Evolutionary conservation across 805 yeast genomes (phyloP).

Genomic region (Saccharomycopsis amapae): DNA sequence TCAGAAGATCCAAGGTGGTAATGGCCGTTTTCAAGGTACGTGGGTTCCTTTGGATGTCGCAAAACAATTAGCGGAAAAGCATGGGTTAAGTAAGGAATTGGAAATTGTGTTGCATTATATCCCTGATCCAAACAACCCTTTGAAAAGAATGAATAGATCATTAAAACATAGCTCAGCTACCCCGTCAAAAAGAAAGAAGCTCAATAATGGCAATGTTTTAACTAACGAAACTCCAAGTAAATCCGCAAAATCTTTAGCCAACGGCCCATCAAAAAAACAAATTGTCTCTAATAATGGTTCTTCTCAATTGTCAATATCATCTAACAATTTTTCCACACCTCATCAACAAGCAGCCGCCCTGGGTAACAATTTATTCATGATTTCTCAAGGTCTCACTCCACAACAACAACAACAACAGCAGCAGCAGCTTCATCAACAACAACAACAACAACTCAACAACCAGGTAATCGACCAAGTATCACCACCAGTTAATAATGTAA

Average conservation of each 20-base stretch:
- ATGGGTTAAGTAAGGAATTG: constrained; percentile 44
- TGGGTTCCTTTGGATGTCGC: constrained; percentile 76
- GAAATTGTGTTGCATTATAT: constrained; percentile 47
- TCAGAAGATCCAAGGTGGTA: constrained; percentile 80
- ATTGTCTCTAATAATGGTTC: too few species aligned
- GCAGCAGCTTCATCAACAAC: too few species aligned
- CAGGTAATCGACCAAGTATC: too few species aligned
- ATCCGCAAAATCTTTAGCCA: not conserved
- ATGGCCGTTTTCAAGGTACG: constrained; percentile 79
- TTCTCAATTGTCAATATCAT: too few species aligned
- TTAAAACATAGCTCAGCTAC: constrained; percentile 18
- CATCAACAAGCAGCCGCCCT: too few species aligned
- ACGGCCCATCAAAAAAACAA: too few species aligned
- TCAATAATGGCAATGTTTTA: constrained; percentile 22
- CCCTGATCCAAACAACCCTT: constrained; percentile 40
- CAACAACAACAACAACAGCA: too few species aligned
- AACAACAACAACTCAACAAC: too few species aligned
- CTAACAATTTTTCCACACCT: too few species aligned
- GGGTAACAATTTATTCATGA: too few species aligned
- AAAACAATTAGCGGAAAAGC: constrained; percentile 44
- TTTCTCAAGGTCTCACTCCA: too few species aligned
- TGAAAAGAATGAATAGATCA: constrained; percentile 29
- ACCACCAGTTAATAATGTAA: too few species aligned
- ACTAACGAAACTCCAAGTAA: not conserved
- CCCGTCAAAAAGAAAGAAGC: constrained; percentile 21